Percentiles rank a stretch among this genome's conserved stretches.
Evolutionary conservation across 2,329 filamentous ascomycete genomes (phyloP).

Genomic region (Ciborinia camelliae): DNA sequence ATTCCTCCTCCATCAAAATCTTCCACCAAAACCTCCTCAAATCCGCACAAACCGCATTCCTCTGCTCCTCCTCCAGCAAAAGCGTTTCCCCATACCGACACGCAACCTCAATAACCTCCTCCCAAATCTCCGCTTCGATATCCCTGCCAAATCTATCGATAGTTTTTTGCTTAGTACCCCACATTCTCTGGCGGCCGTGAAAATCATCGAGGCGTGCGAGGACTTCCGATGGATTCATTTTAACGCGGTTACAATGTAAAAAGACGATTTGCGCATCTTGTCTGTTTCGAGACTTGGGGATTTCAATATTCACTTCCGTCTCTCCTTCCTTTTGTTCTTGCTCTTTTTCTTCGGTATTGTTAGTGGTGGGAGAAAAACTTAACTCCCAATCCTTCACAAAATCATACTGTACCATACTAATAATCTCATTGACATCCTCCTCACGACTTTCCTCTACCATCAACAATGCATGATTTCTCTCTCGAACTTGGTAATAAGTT

Average conservation of each 20-base stretch:
- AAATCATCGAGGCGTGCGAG: neutral
- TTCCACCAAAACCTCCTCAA: slow-evolving; percentile 19
- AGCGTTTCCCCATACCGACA: slow-evolving; percentile 13
- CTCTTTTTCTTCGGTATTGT: no score
- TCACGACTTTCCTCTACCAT: neutral
- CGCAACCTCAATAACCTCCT: slow-evolving; percentile 17
- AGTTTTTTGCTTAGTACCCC: neutral
- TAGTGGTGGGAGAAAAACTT: no score
- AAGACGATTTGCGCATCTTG: slow-evolving; percentile 7
- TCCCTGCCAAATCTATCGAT: slow-evolving; percentile 14
- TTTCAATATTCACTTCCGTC: neutral
- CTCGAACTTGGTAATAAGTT: slow-evolving; percentile 16
- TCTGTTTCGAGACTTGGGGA: neutral
- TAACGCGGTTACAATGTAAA: slow-evolving; percentile 14
- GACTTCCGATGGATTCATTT: slow-evolving; percentile 5
- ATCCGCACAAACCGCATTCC: neutral
- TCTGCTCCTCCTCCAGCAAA: neutral
- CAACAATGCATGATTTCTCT: slow-evolving; percentile 12
- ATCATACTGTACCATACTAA: slow-evolving; percentile 17
- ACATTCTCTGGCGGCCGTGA: slow-evolving; percentile 6
- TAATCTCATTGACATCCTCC: neutral
- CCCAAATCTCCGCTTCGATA: slow-evolving; percentile 17
- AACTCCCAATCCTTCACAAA: slow-evolving; percentile 6
- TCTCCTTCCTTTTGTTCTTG: neutral
- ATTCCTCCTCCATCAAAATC: slow-evolving; percentile 4